Percentiles rank a stretch among this genome's conserved stretches.
Evolutionary conservation across 805 yeast species (phyloP).

Genomic region (Candida stauntonica): DNA sequence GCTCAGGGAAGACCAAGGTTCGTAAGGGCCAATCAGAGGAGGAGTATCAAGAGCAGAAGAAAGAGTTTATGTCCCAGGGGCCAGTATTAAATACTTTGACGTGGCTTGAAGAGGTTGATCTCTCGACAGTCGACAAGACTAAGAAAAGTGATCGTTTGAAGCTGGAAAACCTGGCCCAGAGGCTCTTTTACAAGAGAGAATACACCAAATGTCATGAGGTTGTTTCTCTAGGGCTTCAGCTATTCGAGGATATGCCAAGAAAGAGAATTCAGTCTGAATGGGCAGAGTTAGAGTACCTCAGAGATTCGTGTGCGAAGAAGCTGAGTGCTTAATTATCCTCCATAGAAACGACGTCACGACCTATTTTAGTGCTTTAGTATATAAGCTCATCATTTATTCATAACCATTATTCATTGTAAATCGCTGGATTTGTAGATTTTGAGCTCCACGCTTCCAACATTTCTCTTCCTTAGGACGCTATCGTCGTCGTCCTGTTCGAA

Average conservation of each 20-base stretch:
- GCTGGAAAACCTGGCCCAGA: conserved; percentile 56
- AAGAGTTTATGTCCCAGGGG: conserved; percentile 48
- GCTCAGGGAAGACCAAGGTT: conserved; percentile 42
- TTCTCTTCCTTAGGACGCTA: conserved; percentile 32
- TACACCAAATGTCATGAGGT: conserved; percentile 48
- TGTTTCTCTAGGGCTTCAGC: conserved; percentile 34
- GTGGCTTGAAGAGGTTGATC: conserved; percentile 37
- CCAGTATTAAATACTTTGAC: conserved; percentile 48
- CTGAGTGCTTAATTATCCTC: not conserved
- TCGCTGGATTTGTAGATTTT: conserved; percentile 28
- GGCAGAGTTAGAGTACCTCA: conserved; percentile 45
- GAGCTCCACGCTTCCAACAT: conserved; percentile 40
- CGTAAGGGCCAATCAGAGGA: conserved; percentile 73
- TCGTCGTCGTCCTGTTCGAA: conserved; percentile 34
- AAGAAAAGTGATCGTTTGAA: conserved; percentile 52
- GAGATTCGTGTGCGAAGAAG: conserved; percentile 34
- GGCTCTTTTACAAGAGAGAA: conserved; percentile 52
- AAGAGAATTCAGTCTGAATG: conserved; percentile 46
- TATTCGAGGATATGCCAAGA: conserved; percentile 30
- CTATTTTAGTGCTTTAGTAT: too few species aligned
- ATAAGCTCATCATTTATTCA: too few species aligned
- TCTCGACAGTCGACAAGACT: conserved; percentile 27
- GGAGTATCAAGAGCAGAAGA: conserved; percentile 49
- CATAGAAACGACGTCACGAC: not conserved
- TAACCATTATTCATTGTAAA: not conserved